A percentile compares a stretch with the other conserved stretches of the same genome.
These are phyloP conservation scores for Aureobasidium sp. DNA, from an alignment of 2,329 filamentous ascomycete species.

Conservation along the genomic window DNA sequence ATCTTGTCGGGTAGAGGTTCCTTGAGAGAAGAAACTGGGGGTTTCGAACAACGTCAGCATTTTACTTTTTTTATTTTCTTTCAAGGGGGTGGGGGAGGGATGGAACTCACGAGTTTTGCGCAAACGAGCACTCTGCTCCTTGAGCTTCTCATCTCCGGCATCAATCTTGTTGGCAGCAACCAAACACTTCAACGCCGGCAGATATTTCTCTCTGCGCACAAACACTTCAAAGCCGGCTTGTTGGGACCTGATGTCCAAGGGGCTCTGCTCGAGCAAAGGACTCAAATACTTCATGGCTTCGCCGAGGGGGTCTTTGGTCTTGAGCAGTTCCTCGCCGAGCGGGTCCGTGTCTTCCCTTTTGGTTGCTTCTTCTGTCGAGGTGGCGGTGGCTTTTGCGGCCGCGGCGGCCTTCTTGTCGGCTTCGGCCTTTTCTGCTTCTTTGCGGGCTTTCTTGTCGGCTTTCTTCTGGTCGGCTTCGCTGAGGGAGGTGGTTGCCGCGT, in stretches of 20 bases:
- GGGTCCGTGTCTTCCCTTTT: constrained; percentile 93
- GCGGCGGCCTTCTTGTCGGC: constrained; percentile 60
- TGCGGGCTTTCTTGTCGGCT: constrained; percentile 61
- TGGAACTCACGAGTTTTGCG: constrained; percentile 44
- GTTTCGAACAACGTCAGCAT: constrained; percentile 8
- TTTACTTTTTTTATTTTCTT: constrained; percentile 20
- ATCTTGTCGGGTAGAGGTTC: constrained; percentile 59
- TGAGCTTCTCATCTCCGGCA: constrained; percentile 61
- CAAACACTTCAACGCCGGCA: constrained; percentile 81
- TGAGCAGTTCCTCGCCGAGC: constrained; percentile 68
- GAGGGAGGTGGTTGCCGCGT: constrained; percentile 63
- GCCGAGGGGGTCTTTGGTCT: constrained; percentile 73
- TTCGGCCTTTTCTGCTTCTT: constrained; percentile 71
- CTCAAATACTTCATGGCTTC: constrained; percentile 82
- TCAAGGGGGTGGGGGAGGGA: no score
- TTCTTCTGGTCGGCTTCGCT: constrained; percentile 78
- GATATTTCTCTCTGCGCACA: constrained; percentile 74
- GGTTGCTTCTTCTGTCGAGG: constrained; percentile 53
- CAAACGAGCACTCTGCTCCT: constrained; percentile 67
- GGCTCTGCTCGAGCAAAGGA: constrained; percentile 74
- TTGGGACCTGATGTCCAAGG: constrained; percentile 75
- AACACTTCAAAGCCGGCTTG: constrained; percentile 85
- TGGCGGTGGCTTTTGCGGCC: constrained; percentile 47
- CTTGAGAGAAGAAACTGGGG: constrained; percentile 37
- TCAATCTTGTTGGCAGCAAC: constrained; percentile 66